phyloP scores from a whole-genome alignment of 2,329 filamentous ascomycete genomes.

The Stagonosporopsis tanaceti region DNA sequence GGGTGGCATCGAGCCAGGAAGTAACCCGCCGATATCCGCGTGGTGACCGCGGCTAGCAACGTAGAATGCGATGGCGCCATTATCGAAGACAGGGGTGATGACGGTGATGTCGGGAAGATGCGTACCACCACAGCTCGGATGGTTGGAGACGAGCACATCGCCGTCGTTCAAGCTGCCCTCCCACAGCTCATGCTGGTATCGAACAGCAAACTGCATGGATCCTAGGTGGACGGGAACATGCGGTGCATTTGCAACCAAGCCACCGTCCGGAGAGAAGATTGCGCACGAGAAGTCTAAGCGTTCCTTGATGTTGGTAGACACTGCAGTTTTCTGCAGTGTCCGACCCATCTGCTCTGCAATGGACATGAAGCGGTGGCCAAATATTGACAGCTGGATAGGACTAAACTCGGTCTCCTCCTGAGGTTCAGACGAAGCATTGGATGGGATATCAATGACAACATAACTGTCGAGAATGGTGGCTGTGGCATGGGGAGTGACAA shows the following conservation, averaged over 20 bases:
- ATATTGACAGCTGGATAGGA: constrained; percentile 9
- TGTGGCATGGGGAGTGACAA: constrained; percentile 76
- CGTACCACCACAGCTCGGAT: constrained; percentile 52
- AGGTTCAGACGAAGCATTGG: neutral
- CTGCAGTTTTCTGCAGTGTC: constrained; percentile 5
- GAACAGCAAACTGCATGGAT: constrained; percentile 35
- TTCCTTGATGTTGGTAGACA: constrained; percentile 10
- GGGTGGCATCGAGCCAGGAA: constrained; percentile 51
- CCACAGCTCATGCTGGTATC: constrained; percentile 50
- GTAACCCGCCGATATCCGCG: constrained; percentile 57
- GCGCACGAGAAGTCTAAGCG: constrained; percentile 10
- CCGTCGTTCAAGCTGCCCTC: constrained; percentile 47
- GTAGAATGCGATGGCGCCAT: constrained; percentile 71
- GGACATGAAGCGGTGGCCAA: constrained; percentile 10
- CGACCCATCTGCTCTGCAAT: constrained; percentile 12
- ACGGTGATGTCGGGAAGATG: constrained; percentile 56
- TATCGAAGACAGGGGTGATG: constrained; percentile 58
- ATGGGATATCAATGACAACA: constrained; percentile 61
- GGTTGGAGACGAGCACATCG: constrained; percentile 53
- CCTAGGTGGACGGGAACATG: constrained; percentile 9
- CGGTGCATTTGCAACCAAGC: constrained; percentile 8
- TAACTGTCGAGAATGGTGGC: constrained; percentile 82
- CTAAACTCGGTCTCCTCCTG: neutral
- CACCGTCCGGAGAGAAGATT: constrained; percentile 8
- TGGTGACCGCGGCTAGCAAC: constrained; percentile 54